Percentiles rank a stretch among this genome's conserved stretches.
These are phyloP conservation scores for Suhomyces kilbournensis DNA, from an alignment of 805 yeast species.

Conservation along the genomic window DNA sequence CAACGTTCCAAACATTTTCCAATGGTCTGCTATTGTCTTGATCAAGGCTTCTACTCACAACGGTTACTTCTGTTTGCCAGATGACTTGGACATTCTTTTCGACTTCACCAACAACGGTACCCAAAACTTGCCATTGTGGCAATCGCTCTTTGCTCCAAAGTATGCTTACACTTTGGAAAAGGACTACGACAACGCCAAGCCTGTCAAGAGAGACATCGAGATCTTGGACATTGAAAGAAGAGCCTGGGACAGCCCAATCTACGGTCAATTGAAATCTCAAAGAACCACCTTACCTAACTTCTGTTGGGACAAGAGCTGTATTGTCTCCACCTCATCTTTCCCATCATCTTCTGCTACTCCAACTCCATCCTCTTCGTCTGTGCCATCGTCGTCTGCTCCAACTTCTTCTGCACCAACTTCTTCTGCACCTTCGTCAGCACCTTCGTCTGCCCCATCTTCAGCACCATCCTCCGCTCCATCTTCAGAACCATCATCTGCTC, in stretches of 20 bases:
- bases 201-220: constrained; percentile 7
- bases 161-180: constrained; percentile 8
- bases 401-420: constrained; percentile 1
- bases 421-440: not conserved
- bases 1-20: constrained; percentile 11
- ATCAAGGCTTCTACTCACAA: constrained; percentile 12
- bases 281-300: constrained; percentile 16
- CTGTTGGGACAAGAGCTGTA: constrained; percentile 12
- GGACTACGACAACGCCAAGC: constrained; percentile 4
- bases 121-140: constrained; percentile 6
- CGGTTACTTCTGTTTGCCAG: constrained; percentile 16
- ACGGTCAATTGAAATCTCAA: constrained; percentile 7
- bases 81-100: constrained; percentile 13
- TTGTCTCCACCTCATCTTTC: constrained; percentile 5
- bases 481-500: not conserved
- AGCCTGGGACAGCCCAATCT: constrained; percentile 5
- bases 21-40: constrained; percentile 16
- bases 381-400: constrained; percentile 2
- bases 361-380: constrained; percentile 4
- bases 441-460: constrained; percentile 1
- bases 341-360: constrained; percentile 7
- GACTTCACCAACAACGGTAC: constrained; percentile 9
- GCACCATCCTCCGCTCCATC: not conserved
- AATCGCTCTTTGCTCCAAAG: constrained; percentile 9
- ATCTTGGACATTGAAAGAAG: constrained; percentile 3